Evolutionary conservation across 2,329 filamentous ascomycete genomes (phyloP), one percentile per base, ranked within the genome.

Genomic region (Trichoderma sp.): DNA sequence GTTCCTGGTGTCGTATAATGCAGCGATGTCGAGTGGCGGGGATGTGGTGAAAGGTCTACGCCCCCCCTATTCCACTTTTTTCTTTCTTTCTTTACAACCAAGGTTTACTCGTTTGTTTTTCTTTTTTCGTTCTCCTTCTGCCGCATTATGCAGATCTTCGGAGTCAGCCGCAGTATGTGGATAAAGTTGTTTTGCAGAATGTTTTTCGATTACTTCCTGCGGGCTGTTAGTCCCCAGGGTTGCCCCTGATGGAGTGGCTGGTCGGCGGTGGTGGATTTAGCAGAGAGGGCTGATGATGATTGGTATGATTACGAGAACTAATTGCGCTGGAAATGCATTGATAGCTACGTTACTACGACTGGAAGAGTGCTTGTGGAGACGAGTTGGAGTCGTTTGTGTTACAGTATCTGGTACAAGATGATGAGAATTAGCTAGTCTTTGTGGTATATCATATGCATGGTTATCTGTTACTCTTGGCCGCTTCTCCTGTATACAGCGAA

Each of bases 121-220:
- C 26, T 58, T 32, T 30, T 36, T 34, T 6, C 12, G 24, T n/a
- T 60, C 2, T 30, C 30, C 12, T 32, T 47, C 32, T 28, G 64
- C 26, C 5, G 6, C 64, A 21, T 58, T 57, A 58, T 67, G 64
- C 64, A 67, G 24, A 58, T 67, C 1, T 53, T 61, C 66, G 66
- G 66, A 70, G 26, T 36, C 57, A 62, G 39, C 66, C 66, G 39
- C 66, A 58, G 15, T 9, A 62, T n/a, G 26, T 51, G 66, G 66
- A 69, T 61, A n/a, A 60, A 4, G 18, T 18, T 57, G 36, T 9
- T 58, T 61, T 68, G 15, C 9, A 43, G 32, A 24, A 14, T 39
- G 66, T 39, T 12, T 21, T 43, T 14, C n/a, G 34, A 53, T 69
- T 47, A 24, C 53, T 51, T 24, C n/a, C 26, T 68, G 51, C 4